Percentiles rank a stretch among this genome's conserved stretches.
These are phyloP conservation scores for Aristolochia fimbriata DNA, from an alignment of 164 flowering plant genomes.

Conservation along the genomic window DNA sequence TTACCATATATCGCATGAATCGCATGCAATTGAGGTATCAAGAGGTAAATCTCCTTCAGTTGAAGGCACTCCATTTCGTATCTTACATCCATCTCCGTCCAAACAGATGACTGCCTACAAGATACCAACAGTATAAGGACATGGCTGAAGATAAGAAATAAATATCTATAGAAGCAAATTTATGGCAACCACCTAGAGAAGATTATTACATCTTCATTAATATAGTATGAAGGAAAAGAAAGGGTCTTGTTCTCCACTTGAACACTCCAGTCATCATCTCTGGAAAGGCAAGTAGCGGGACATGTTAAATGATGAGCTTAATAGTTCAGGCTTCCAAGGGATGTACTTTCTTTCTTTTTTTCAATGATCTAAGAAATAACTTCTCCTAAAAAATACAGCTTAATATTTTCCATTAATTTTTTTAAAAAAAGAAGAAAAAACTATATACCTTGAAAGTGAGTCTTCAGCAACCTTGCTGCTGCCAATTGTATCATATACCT, in stretches of 20 bases:
- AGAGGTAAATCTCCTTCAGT: conserved; percentile 46
- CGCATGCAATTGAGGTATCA: conserved; percentile 98
- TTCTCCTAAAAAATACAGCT: neutral
- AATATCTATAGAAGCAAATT: conserved; percentile 3
- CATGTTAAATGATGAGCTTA: too few relatives aligned
- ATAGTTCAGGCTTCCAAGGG: neutral
- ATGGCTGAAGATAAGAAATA: conserved; percentile 6
- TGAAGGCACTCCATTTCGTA: conserved; percentile 43
- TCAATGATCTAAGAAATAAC: neutral
- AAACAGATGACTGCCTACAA: conserved; percentile 95
- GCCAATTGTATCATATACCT: conserved; percentile 91
- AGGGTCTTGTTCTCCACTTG: conserved; percentile 74
- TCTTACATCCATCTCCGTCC: conserved; percentile 93
- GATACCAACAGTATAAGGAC: conserved; percentile 13
- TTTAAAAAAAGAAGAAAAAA: neutral
- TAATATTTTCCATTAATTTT: neutral
- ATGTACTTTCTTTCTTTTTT: neutral
- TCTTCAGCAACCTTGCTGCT: conserved; percentile 60
- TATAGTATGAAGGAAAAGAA: conserved; percentile 94
- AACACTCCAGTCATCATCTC: conserved; percentile 88
- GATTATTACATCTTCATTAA: conserved; percentile 89
- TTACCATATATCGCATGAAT: conserved; percentile 89
- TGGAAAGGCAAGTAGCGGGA: conserved; percentile 15
- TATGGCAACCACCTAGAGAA: conserved; percentile 1
- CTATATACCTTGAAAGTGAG: conserved; percentile 37